Evolutionary conservation across 1,284 basidiomycete genomes (phyloP).

Genomic region (Meripilus lineatus): DNA sequence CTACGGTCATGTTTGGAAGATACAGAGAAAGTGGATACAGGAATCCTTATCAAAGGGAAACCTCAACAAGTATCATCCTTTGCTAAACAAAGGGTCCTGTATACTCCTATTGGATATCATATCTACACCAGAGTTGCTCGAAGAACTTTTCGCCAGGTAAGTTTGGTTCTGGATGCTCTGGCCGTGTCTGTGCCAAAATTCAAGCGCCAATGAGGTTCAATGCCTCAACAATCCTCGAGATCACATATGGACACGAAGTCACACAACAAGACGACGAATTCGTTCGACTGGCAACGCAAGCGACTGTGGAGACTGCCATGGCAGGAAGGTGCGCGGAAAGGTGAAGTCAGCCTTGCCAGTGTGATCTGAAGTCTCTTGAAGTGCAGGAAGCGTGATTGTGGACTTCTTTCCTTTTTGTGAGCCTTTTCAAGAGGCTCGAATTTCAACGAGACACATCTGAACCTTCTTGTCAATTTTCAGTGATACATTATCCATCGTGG

Average conservation of each 20-base stretch:
- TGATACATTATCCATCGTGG: constrained; percentile 50
- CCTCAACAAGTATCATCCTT: not conserved
- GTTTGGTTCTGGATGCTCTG: too few relatives aligned
- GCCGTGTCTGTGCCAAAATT: too few relatives aligned
- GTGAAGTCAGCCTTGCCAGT: too few relatives aligned
- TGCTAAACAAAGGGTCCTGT: not conserved
- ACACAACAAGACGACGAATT: constrained; percentile 11
- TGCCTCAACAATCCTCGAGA: not conserved
- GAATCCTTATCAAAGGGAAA: constrained; percentile 10
- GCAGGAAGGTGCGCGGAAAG: constrained; percentile 17
- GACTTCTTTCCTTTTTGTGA: not conserved
- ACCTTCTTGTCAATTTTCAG: constrained; percentile 14
- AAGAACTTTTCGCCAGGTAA: not conserved
- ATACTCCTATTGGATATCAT: not conserved
- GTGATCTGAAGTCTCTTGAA: not conserved
- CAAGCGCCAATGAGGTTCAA: too few relatives aligned
- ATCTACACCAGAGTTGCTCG: not conserved
- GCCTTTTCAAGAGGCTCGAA: not conserved
- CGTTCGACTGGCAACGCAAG: constrained; percentile 18
- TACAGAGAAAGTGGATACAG: constrained; percentile 20
- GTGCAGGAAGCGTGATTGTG: too few relatives aligned
- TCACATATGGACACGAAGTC: not conserved
- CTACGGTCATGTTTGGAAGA: constrained; percentile 19
- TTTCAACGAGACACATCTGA: not conserved
- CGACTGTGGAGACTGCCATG: constrained; percentile 15